A percentile compares a stretch with the other conserved stretches of the same genome.
phyloP scores from a whole-genome alignment of 2,329 filamentous ascomycete species.

The Colletotrichum sp. region DNA sequence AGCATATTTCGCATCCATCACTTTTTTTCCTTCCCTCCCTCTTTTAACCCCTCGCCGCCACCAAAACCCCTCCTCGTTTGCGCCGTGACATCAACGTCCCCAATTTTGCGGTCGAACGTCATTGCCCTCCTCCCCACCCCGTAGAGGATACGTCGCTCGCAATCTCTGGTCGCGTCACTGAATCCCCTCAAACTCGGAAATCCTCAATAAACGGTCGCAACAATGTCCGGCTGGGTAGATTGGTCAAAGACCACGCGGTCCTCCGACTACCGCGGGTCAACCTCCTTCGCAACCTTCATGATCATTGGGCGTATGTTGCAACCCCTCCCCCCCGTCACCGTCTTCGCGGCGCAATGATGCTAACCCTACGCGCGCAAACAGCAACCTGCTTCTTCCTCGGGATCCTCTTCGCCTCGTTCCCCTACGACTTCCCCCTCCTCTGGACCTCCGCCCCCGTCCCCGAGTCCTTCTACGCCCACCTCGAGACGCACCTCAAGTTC shows the following conservation, averaged over 20 bases:
- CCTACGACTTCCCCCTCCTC: slow-evolving; percentile 92
- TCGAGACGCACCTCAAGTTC: slow-evolving; percentile 90
- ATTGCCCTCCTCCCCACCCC: background rate
- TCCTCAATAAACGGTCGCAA: background rate
- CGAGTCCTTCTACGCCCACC: slow-evolving; percentile 76
- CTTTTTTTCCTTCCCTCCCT: background rate
- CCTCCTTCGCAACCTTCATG: slow-evolving; percentile 93
- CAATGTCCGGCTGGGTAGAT: slow-evolving; percentile 40
- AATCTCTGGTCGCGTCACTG: background rate
- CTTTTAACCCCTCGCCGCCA: background rate
- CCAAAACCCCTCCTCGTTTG: background rate
- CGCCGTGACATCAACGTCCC: background rate
- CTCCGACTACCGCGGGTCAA: slow-evolving; percentile 61
- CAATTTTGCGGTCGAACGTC: background rate
- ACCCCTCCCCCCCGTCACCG: background rate
- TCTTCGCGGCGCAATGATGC: background rate
- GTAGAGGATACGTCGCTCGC: background rate
- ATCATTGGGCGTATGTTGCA: slow-evolving; percentile 85
- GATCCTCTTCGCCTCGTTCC: slow-evolving; percentile 94
- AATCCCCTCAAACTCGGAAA: background rate
- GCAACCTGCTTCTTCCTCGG: slow-evolving; percentile 97
- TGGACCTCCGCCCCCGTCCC: slow-evolving; percentile 73
- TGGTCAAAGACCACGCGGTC: slow-evolving; percentile 63
- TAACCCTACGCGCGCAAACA: slow-evolving; percentile 35
- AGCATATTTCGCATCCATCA: background rate